Evolutionary conservation across 495 filamentous ascomycete species (phyloP).

Genomic region (Penicillium subrubescens): DNA sequence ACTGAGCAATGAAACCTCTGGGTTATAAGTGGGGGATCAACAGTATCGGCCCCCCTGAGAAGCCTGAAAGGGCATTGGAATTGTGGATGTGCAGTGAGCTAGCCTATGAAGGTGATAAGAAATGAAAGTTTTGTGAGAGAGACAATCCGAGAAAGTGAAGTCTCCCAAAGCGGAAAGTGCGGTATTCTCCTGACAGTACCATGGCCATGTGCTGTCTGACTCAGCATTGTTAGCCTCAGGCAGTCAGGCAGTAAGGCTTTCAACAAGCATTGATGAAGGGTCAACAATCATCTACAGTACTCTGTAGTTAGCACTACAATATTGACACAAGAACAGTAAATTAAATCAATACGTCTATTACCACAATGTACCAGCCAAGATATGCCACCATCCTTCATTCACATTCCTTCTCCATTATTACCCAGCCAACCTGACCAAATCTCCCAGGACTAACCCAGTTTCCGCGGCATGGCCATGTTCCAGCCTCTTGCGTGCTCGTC

Average conservation of each 20-base stretch:
- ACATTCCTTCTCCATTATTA: neutral
- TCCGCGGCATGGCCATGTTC: constrained; percentile 3
- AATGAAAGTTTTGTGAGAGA: neutral
- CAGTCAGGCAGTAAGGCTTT: too few relatives aligned
- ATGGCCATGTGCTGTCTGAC: neutral
- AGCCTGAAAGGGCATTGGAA: neutral
- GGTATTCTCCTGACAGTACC: neutral
- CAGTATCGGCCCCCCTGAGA: neutral
- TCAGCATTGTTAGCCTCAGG: neutral
- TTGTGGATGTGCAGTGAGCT: neutral
- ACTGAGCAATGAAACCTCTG: neutral
- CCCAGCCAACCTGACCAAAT: too few relatives aligned
- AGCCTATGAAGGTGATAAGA: neutral
- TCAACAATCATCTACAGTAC: neutral
- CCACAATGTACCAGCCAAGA: too few relatives aligned
- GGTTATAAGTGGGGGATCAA: neutral
- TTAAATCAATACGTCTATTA: too few relatives aligned
- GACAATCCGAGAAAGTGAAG: neutral
- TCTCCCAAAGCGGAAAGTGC: neutral
- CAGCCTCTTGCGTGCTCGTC: constrained; percentile 28
- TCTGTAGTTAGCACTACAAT: too few relatives aligned
- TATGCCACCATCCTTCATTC: neutral
- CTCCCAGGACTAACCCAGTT: neutral
- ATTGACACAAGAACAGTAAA: neutral
- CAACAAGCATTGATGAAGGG: too few relatives aligned